phyloP scores from a whole-genome alignment of 2,329 filamentous ascomycete genomes.

The Epichloe gansuensis region DNA sequence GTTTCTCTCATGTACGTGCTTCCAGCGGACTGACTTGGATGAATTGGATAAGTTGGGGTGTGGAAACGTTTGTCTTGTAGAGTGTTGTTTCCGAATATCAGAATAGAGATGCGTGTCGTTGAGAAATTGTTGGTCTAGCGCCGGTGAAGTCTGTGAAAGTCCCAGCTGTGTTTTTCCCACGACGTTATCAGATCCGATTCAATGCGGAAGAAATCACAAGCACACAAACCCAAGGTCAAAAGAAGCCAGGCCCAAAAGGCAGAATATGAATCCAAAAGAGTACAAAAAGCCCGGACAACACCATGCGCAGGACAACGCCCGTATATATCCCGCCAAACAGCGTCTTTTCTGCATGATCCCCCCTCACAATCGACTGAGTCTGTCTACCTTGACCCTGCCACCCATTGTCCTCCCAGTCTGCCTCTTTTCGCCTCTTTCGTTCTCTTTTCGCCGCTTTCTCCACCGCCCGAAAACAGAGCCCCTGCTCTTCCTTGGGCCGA shows the following conservation, averaged over 20 bases:
- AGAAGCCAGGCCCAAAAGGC: background rate
- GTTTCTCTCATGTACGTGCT: conserved; percentile 32
- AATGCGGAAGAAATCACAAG: background rate
- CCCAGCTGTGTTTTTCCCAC: background rate
- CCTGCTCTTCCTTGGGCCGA: background rate
- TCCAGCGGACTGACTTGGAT: too few species aligned
- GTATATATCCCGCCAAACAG: background rate
- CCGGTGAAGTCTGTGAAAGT: background rate
- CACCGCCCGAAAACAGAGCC: background rate
- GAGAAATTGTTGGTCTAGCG: background rate
- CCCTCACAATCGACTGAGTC: background rate
- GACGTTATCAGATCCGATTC: background rate
- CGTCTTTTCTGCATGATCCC: background rate
- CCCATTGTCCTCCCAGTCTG: too few species aligned
- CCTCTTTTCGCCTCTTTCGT: background rate
- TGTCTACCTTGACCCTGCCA: too few species aligned
- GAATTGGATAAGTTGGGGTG: too few species aligned
- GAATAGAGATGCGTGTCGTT: too few species aligned
- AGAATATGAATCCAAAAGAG: background rate
- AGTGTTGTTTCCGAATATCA: too few species aligned
- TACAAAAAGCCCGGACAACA: background rate
- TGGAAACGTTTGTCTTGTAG: background rate
- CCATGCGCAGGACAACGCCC: background rate
- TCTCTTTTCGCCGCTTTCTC: background rate
- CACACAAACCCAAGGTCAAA: background rate